Conservation (phyloP, 78 protist genomes). For the Monocercomonoides exilis region DNA sequence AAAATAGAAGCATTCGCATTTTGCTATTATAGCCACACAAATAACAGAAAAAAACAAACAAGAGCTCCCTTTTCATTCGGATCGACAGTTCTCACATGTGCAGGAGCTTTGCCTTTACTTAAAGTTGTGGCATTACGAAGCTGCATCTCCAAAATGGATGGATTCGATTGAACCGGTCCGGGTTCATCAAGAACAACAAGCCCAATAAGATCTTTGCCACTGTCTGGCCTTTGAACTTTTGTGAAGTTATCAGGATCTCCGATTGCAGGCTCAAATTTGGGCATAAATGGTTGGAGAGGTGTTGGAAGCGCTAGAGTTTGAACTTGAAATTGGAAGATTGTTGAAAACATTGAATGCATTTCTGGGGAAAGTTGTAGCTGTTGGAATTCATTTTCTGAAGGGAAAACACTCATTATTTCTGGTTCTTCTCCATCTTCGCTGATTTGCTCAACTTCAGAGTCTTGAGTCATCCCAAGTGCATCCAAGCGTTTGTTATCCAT, state of each 20-base stretch:
- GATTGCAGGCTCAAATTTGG: neutral
- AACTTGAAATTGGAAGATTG: neutral
- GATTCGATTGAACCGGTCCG: neutral
- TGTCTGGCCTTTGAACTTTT: neutral
- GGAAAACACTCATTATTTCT: too few species aligned
- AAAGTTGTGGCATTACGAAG: neutral
- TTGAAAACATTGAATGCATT: neutral
- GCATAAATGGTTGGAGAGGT: neutral
- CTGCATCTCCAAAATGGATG: neutral
- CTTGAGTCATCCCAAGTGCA: too few species aligned
- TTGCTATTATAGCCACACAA: too few species aligned
- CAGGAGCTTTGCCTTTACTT: neutral
- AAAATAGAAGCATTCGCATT: neutral
- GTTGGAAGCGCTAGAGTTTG: neutral
- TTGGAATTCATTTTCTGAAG: neutral
- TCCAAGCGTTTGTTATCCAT: too few species aligned
- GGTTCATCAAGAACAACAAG: constrained; percentile 8
- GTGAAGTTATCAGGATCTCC: neutral
- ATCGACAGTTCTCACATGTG: neutral
- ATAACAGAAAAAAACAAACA: neutral
- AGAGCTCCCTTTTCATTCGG: neutral
- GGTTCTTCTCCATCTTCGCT: too few species aligned
- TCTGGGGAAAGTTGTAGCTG: neutral
- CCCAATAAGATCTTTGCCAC: neutral
- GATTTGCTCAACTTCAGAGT: too few species aligned